A percentile compares a stretch with the other conserved stretches of the same genome.
Evolutionary conservation across 139 green algal species (phyloP).

Genomic region (Chlorella sp.): DNA sequence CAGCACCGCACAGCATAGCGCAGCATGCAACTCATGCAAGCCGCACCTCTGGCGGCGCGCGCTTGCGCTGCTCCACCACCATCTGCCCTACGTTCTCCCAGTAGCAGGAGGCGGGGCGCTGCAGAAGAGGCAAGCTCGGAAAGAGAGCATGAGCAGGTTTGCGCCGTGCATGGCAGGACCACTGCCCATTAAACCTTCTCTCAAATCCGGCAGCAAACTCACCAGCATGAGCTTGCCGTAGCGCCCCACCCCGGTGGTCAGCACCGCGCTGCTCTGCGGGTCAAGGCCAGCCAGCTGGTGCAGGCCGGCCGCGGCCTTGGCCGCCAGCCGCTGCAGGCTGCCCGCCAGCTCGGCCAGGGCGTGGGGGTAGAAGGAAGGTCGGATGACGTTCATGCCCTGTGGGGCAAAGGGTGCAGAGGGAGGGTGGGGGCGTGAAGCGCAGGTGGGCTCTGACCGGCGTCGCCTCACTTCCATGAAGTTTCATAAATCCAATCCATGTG

Average conservation of each 20-base stretch:
- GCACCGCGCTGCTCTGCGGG: background rate
- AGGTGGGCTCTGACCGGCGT: no score
- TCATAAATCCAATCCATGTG: no score
- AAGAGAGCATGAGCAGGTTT: background rate
- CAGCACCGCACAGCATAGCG: background rate
- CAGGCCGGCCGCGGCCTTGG: background rate
- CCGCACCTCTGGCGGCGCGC: background rate
- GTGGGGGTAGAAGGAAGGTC: slow-evolving; percentile 57
- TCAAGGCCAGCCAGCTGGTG: background rate
- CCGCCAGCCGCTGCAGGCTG: slow-evolving; percentile 41
- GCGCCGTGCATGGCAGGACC: no score
- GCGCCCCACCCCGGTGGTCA: slow-evolving; percentile 4
- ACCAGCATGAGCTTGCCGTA: slow-evolving; percentile 28
- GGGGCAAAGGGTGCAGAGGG: background rate
- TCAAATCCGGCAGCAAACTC: background rate
- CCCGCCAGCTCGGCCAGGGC: slow-evolving; percentile 65
- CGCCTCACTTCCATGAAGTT: no score
- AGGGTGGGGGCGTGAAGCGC: background rate
- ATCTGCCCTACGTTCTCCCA: slow-evolving; percentile 37
- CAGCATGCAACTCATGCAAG: no score
- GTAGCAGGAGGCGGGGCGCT: slow-evolving; percentile 15
- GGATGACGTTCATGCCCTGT: slow-evolving; percentile 26
- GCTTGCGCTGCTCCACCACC: slow-evolving; percentile 25
- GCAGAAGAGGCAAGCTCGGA: background rate
- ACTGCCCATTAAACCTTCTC: no score